Evolutionary conservation across 768 basidiomycete species (phyloP).

Genomic region (Suillus hirtellus): DNA sequence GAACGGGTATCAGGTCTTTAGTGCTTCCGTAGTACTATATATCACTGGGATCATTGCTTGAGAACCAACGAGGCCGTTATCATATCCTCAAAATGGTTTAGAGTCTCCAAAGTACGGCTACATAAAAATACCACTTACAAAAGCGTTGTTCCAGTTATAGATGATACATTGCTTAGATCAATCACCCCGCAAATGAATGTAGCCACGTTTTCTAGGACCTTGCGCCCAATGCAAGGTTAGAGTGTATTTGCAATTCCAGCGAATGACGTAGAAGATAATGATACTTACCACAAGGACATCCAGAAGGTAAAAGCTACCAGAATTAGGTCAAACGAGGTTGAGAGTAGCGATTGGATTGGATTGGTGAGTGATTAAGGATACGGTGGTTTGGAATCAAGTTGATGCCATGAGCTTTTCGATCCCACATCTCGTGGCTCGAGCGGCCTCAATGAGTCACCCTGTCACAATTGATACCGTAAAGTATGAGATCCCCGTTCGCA

Average conservation of each 20-base stretch:
- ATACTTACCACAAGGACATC: not conserved
- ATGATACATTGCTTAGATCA: not conserved
- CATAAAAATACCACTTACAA: not conserved
- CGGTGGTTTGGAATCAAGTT: not conserved
- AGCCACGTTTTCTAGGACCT: not conserved
- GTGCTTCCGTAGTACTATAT: too few relatives aligned
- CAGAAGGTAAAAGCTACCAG: not conserved
- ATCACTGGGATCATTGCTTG: not conserved
- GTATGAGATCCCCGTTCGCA: not conserved
- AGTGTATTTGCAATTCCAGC: not conserved
- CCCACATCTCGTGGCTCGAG: not conserved
- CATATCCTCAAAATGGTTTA: not conserved
- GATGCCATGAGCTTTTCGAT: too few relatives aligned
- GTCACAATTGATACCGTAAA: constrained; percentile 4
- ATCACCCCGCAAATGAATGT: not conserved
- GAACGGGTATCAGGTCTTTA: not conserved
- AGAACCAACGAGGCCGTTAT: too few relatives aligned
- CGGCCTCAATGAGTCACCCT: not conserved
- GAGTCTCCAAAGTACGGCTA: not conserved
- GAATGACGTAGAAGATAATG: too few relatives aligned
- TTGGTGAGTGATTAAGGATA: too few relatives aligned
- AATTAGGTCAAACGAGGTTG: not conserved
- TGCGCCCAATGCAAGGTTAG: not conserved
- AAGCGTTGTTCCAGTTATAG: not conserved
- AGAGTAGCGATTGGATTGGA: not conserved